phyloP scores from a whole-genome alignment of 768 basidiomycete species.

The Gloeopeniophorella convolvens region DNA sequence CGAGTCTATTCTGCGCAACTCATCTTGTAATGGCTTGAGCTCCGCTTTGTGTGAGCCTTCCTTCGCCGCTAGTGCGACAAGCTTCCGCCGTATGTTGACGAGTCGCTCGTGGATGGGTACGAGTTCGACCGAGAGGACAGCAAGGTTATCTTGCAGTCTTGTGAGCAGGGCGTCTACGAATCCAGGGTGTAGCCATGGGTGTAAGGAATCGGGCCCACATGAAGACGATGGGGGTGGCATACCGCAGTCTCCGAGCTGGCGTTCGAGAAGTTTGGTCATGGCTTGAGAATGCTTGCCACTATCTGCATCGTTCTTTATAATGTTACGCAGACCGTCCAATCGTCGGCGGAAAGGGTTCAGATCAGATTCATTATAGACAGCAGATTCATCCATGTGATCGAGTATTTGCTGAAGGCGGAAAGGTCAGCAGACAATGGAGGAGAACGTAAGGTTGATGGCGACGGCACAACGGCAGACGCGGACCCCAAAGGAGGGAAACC shows the following conservation, averaged over 20 bases:
- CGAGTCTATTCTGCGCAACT: constrained; percentile 93
- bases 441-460: background rate
- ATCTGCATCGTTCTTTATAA: constrained; percentile 77
- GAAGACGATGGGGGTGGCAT: constrained; percentile 27
- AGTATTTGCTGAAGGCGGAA: constrained; percentile 74
- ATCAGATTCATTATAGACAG: constrained; percentile 88
- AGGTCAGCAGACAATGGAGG: background rate
- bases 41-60: constrained; percentile 81
- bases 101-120: constrained; percentile 86
- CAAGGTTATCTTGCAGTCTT: constrained; percentile 76
- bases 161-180: constrained; percentile 58
- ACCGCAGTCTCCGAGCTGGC: constrained; percentile 92
- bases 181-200: no score
- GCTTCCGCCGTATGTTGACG: constrained; percentile 80
- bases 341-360: constrained; percentile 83
- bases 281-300: constrained; percentile 79
- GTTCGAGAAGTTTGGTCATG: constrained; percentile 82
- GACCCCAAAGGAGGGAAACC: background rate
- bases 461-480: no score
- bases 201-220: background rate
- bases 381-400: constrained; percentile 92
- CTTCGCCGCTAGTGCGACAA: constrained; percentile 83
- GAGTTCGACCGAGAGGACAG: constrained; percentile 84
- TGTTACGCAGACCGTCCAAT: constrained; percentile 72
- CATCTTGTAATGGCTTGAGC: constrained; percentile 85